Conservation (phyloP, 2,329 filamentous ascomycete species). For the Herpotrichia juniperi region DNA sequence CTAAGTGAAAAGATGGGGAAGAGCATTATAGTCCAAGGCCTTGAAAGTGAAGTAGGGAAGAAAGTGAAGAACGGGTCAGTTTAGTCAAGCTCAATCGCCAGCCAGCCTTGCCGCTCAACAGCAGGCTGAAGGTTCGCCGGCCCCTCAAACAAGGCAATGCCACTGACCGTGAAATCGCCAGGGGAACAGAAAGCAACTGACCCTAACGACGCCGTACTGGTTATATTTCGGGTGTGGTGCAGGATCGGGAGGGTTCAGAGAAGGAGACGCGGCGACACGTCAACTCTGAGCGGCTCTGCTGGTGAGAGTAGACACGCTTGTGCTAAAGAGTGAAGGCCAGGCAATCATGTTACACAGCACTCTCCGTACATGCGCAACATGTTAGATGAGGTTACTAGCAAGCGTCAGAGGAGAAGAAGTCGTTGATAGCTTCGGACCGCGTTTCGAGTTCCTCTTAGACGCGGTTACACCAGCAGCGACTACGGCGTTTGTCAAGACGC, state of each 20-base stretch:
- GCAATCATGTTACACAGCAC: not conserved
- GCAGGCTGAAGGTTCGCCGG: not conserved
- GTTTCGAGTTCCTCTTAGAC: not conserved
- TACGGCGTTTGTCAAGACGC: not conserved
- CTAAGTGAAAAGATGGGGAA: not conserved
- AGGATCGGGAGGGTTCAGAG: not conserved
- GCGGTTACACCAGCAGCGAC: not conserved
- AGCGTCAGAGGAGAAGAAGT: not conserved
- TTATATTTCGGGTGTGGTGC: not conserved
- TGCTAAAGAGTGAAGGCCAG: not conserved
- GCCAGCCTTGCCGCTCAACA: not conserved
- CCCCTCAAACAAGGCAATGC: not conserved
- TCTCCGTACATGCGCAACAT: not conserved
- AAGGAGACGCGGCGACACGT: not conserved
- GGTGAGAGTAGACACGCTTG: too few species aligned
- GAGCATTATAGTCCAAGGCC: not conserved
- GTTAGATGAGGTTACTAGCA: not conserved
- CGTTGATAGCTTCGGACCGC: not conserved
- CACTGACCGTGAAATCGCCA: not conserved
- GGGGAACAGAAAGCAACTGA: not conserved
- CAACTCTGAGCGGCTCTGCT: not conserved
- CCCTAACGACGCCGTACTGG: constrained; percentile 1
- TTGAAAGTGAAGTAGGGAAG: not conserved
- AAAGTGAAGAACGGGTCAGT: not conserved
- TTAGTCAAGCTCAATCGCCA: too few species aligned